Evolutionary conservation across 2,329 filamentous ascomycete species (phyloP), one percentile per base, ranked within the genome.

Genomic region (Hyphodiscus sp.): DNA sequence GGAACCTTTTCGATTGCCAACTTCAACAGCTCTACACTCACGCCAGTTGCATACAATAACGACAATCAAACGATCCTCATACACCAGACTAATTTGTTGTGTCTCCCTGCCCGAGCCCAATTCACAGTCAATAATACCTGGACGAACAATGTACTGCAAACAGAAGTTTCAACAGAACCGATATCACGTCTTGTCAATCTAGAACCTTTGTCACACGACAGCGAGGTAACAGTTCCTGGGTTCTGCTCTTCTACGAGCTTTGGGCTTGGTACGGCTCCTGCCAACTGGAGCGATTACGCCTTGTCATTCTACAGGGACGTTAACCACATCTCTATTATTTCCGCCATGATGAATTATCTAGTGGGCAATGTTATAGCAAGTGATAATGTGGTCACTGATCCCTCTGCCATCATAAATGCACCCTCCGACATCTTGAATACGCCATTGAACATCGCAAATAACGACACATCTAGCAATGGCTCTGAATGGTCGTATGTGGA

Each of bases 81-180:
- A 7, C 43, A 41, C 20, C 45, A 53, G 42, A 44, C 58, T 29
- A 58, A 47, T 2, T 45, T 52, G 11, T 47, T 43, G n/a, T 63
- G 61, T 15, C 33, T 45, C 10, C 55, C 58, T 3, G 52, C 47
- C 1, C 49, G 61, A 30, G 61, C 60, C 18, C 47, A 49, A 1
- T 62, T 51, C 38, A 58, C 57, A 1, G 44, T 63, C 18, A 56
- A 53, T 29, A 52, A 58, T 23, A 58, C 38, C 0, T 63, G 57
- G n/a, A 29, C 41, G 0, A 57, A 59, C 41, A 62, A 58, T 9
- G 18, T 58, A 7, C 44, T 50, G 2, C 33, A 13, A 2, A 49
- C 47, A 49, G 50, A 42, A 5, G 16, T 52, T 15, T 26, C 49
- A 1, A 38, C 29, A 23, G 33, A 53, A 13, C 52, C 53, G 33